Evolutionary conservation across 768 basidiomycete genomes (phyloP).

Genomic region (Chalciporus pseudorubinellus): DNA sequence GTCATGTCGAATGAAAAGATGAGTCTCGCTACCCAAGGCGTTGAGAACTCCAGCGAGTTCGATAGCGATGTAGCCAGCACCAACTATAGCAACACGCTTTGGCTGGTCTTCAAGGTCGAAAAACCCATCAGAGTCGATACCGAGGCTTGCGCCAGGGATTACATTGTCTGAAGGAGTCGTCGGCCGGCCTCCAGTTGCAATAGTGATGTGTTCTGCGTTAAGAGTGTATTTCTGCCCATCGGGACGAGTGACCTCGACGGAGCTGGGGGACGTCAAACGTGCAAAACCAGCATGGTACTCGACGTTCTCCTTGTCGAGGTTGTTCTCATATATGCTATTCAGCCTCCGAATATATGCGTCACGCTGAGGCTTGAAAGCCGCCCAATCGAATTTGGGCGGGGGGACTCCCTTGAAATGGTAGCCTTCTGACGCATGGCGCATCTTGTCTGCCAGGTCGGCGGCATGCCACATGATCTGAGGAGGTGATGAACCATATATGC

Average conservation of each 20-base stretch:
- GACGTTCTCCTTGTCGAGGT: constrained; percentile 83
- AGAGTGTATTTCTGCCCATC: constrained; percentile 73
- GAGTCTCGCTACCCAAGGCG: constrained; percentile 87
- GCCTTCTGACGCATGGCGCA: constrained; percentile 68
- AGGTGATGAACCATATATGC: neutral
- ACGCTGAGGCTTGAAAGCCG: constrained; percentile 85
- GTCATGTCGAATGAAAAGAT: constrained; percentile 87
- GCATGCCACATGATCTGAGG: constrained; percentile 96
- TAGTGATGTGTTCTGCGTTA: constrained; percentile 70
- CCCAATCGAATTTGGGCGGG: constrained; percentile 80
- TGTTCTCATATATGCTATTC: constrained; percentile 89
- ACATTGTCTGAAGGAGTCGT: constrained; percentile 71
- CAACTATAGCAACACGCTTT: constrained; percentile 89
- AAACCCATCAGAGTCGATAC: constrained; percentile 94
- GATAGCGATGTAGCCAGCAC: constrained; percentile 97
- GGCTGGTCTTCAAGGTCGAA: constrained; percentile 91
- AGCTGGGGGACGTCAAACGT: constrained; percentile 62
- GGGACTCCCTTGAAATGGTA: constrained; percentile 67
- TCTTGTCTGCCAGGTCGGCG: constrained; percentile 83
- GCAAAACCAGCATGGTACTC: constrained; percentile 83
- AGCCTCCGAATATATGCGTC: constrained; percentile 91
- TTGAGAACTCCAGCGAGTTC: constrained; percentile 95
- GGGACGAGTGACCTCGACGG: constrained; percentile 68
- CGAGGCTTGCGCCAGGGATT: constrained; percentile 88
- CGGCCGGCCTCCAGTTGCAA: constrained; percentile 88